Evolutionary conservation across 352 stramenopile species (phyloP).

Genomic region (Phytophthora multivora): DNA sequence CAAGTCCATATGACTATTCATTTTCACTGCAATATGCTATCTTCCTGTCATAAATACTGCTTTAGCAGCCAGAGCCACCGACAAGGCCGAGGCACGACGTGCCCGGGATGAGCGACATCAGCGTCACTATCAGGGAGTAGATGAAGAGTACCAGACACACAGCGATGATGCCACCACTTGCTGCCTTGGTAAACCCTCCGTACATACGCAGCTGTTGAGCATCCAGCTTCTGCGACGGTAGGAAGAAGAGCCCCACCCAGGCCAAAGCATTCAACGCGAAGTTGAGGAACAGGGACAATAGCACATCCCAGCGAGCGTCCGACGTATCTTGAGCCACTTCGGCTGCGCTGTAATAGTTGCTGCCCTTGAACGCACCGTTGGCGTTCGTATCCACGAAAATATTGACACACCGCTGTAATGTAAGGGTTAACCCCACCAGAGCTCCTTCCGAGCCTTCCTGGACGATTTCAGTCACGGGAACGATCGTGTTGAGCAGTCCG

Average conservation of each 20-base stretch:
- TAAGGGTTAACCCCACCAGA: conserved; percentile 63
- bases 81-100: conserved; percentile 43
- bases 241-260: conserved; percentile 60
- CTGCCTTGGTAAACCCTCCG: conserved; percentile 60
- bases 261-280: conserved; percentile 61
- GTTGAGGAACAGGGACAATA: conserved; percentile 57
- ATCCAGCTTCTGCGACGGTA: conserved; percentile 75
- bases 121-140: conserved; percentile 42
- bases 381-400: conserved; percentile 66
- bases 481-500: conserved; percentile 52
- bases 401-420: conserved; percentile 58
- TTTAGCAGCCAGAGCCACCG: conserved; percentile 39
- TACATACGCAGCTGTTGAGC: conserved; percentile 74
- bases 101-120: conserved; percentile 43
- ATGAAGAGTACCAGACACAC: conserved; percentile 41
- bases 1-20: conserved; percentile 7
- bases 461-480: conserved; percentile 70
- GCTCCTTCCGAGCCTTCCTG: conserved; percentile 68
- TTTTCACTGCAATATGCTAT: conserved; percentile 12
- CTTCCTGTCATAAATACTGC: conserved; percentile 37
- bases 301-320: conserved; percentile 47
- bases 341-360: conserved; percentile 46
- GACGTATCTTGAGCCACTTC: conserved; percentile 41
- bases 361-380: conserved; percentile 48
- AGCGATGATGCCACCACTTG: conserved; percentile 32